phyloP scores from a whole-genome alignment of 1,284 basidiomycete species.

The Fistulinella cinereoalba region DNA sequence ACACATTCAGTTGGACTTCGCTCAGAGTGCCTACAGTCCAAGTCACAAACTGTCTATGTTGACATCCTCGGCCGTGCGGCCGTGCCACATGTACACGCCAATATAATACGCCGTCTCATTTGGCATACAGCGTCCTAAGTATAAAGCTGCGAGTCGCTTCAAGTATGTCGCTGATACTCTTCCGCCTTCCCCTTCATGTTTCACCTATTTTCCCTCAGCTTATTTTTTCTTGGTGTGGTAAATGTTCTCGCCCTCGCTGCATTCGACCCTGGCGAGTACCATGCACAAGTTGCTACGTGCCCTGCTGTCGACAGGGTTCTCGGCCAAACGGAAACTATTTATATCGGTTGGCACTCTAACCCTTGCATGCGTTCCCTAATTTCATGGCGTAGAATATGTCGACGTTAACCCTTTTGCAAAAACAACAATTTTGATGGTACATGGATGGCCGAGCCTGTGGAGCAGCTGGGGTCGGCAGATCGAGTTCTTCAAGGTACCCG shows the following conservation, averaged over 20 bases:
- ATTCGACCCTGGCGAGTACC: constrained; percentile 42
- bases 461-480: constrained; percentile 70
- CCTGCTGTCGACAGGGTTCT: constrained; percentile 38
- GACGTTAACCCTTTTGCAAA: constrained; percentile 54
- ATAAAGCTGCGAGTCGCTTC: no score
- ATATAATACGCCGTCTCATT: no score
- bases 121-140: no score
- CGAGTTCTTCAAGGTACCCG: constrained; percentile 51
- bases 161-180: no score
- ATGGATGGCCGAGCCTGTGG: constrained; percentile 76
- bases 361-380: constrained; percentile 1
- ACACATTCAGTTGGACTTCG: no score
- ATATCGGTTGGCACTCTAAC: constrained; percentile 35
- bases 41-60: no score
- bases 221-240: no score
- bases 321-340: constrained; percentile 32
- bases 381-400: constrained; percentile 51
- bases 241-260: background rate
- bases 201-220: no score
- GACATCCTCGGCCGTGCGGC: no score
- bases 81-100: no score
- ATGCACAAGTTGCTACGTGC: constrained; percentile 37
- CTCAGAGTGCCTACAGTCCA: no score
- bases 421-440: constrained; percentile 59
- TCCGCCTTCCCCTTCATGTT: no score